These are phyloP conservation scores for Wickerhamomyces tratensis DNA, from an alignment of 805 yeast species.

Conservation along the genomic window DNA sequence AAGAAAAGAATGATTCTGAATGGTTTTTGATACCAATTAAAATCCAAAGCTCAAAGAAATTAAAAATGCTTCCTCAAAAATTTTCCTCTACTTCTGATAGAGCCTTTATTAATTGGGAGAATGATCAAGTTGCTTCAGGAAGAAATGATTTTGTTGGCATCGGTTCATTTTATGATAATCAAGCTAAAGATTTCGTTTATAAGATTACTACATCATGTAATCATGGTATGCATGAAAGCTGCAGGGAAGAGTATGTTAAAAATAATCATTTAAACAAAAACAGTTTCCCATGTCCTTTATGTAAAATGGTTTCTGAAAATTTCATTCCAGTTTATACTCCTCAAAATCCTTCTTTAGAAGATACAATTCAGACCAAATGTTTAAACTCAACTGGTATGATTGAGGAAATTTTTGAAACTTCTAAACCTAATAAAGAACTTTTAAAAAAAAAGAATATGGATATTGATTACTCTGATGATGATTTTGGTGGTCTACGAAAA, in stretches of 20 bases:
- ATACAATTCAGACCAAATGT: neutral
- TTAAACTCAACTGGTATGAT: no score
- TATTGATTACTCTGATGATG: no score
- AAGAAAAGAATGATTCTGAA: constrained; percentile 29
- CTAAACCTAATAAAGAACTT: no score
- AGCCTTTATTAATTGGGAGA: constrained; percentile 12
- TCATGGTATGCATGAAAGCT: constrained; percentile 81
- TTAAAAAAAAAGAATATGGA: no score
- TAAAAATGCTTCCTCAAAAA: constrained; percentile 8
- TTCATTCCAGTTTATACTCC: constrained; percentile 51
- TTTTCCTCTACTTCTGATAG: constrained; percentile 2
- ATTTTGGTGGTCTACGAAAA: no score
- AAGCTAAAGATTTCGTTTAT: constrained; percentile 1
- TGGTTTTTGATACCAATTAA: constrained; percentile 35
- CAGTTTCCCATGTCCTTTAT: constrained; percentile 86
- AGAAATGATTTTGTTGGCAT: constrained; percentile 19
- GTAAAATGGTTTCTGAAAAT: constrained; percentile 74
- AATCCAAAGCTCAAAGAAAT: constrained; percentile 15
- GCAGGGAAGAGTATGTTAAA: constrained; percentile 63
- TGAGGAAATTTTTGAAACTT: constrained; percentile 3
- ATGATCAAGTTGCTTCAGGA: constrained; percentile 8
- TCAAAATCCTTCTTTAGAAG: neutral
- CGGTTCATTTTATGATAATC: constrained; percentile 13
- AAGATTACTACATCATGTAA: constrained; percentile 58
- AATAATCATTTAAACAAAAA: constrained; percentile 44